Conservation (phyloP, 306 rosid genomes). For the Malus sylvestris region DNA sequence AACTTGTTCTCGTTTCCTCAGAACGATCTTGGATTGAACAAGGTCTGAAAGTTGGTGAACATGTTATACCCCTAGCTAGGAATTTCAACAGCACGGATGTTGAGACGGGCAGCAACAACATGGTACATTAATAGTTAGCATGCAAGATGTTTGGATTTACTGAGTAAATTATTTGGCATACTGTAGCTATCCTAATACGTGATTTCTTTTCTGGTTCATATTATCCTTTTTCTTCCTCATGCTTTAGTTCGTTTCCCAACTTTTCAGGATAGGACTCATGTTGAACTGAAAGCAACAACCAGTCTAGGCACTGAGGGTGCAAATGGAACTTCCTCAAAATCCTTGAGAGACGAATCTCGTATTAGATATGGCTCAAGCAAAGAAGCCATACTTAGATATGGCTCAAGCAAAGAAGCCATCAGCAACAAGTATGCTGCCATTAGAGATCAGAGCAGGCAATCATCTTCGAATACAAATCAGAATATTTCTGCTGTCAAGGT, state of each 20-base stretch:
- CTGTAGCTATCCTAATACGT: neutral
- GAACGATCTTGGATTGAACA: constrained; percentile 87
- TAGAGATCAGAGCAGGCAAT: constrained; percentile 58
- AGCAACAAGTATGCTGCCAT: constrained; percentile 72
- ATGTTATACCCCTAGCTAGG: constrained; percentile 83
- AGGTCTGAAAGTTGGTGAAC: constrained; percentile 84
- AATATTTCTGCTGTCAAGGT: constrained; percentile 52
- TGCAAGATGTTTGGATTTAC: neutral
- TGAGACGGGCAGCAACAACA: constrained; percentile 49
- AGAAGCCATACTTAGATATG: constrained; percentile 67
- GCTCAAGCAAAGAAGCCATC: constrained; percentile 76
- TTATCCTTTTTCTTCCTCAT: neutral
- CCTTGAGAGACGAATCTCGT: constrained; percentile 52
- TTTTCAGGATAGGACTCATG: constrained; percentile 35
- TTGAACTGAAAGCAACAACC: constrained; percentile 47
- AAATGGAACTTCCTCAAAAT: constrained; percentile 37
- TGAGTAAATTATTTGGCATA: neutral
- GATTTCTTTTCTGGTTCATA: neutral
- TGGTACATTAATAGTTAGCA: constrained; percentile 32
- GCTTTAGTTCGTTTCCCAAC: constrained; percentile 6
- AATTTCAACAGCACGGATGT: constrained; percentile 61
- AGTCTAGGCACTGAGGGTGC: constrained; percentile 24
- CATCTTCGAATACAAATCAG: constrained; percentile 38
- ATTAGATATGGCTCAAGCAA: constrained; percentile 60
- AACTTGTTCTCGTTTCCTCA: constrained; percentile 24